phyloP scores from a whole-genome alignment of 2,329 filamentous ascomycete species.

The Nemania sp. region DNA sequence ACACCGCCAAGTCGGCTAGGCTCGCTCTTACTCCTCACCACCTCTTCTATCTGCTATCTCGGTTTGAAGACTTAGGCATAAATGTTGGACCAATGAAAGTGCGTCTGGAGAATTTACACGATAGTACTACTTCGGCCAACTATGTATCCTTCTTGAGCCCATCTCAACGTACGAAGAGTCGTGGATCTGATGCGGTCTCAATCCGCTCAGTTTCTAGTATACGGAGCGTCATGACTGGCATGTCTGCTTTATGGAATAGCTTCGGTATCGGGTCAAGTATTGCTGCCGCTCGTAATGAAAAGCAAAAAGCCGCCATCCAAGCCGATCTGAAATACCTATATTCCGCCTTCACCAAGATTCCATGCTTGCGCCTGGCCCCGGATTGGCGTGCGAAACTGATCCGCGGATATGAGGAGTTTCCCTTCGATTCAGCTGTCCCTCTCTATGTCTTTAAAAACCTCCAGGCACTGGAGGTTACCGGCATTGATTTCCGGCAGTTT shows the following conservation, averaged over 20 bases:
- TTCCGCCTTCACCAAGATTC: conserved; percentile 97
- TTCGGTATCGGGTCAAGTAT: conserved; percentile 82
- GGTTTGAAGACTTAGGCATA: conserved; percentile 90
- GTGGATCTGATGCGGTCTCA: conserved; percentile 81
- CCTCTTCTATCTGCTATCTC: conserved; percentile 92
- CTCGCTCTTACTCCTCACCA: conserved; percentile 93
- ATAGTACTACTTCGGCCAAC: conserved; percentile 81
- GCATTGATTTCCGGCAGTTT: conserved; percentile 95
- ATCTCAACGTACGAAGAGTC: conserved; percentile 77
- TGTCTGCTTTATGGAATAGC: conserved; percentile 90
- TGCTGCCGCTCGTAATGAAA: conserved; percentile 80
- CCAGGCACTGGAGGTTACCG: conserved; percentile 88
- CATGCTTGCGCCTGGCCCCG: conserved; percentile 84
- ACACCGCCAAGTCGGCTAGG: conserved; percentile 85
- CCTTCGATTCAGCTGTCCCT: conserved; percentile 95
- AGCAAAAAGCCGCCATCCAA: conserved; percentile 82
- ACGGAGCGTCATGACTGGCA: conserved; percentile 94
- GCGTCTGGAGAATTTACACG: conserved; percentile 90
- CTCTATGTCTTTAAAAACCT: conserved; percentile 98
- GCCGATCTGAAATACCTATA: conserved; percentile 94
- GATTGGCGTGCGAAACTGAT: conserved; percentile 91
- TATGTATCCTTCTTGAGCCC: conserved; percentile 95
- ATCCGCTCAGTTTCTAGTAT: conserved; percentile 96
- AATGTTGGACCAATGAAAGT: conserved; percentile 95
- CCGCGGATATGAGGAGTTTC: conserved; percentile 93